Evolutionary conservation across 2,329 filamentous ascomycete genomes (phyloP), one percentile per base, ranked within the genome.

Genomic region (Pseudogymnoascus sp.): DNA sequence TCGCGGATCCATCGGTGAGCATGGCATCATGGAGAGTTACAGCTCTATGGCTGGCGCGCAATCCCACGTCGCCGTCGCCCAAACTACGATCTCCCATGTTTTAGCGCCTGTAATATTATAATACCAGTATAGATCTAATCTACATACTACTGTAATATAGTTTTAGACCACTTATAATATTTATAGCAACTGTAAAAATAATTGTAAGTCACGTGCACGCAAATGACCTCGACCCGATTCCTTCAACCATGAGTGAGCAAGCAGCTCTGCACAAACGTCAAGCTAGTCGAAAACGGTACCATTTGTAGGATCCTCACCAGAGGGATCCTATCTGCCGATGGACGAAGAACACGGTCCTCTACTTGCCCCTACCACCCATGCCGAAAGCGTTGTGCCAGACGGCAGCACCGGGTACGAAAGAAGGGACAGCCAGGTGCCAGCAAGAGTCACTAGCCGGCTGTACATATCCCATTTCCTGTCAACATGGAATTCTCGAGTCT

Each of bases 401-500:
- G 18, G 6, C 11, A 6, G 9, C 9, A 12, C 18, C 5, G 11
- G 11, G 23, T 18, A 43, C 42, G 42, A 23, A 14, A 23, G 42
- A 3, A 23, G 42, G 18, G 11, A 14, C 42, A 6, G 18, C 18
- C 9, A 43, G 42, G 42, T 43, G 42, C 42, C 42, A 7, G 5
- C 42, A 3, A 21, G 42, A 43, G 42, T 62, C 8, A 38, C 59
- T 6, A 40, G 3, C 16, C 70, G 75, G 0, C 77, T 88, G 5
- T 88, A 86, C 69, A 69, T 77, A 0, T 88, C 85, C 0, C 85
- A 88, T 66, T 80, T 82, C 61, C 75, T 88, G 0, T 88, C 85
- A 3, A 82, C 84, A 59, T 87, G 83, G 83, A 88, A 87, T 72
- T 83, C 84, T 0, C 81, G 85, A 18, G 75, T 84, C 63, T 88